A percentile compares a stretch with the other conserved stretches of the same genome.
phyloP scores from a whole-genome alignment of 192 early-diverging fungal species.

The Coemansia sp. region DNA sequence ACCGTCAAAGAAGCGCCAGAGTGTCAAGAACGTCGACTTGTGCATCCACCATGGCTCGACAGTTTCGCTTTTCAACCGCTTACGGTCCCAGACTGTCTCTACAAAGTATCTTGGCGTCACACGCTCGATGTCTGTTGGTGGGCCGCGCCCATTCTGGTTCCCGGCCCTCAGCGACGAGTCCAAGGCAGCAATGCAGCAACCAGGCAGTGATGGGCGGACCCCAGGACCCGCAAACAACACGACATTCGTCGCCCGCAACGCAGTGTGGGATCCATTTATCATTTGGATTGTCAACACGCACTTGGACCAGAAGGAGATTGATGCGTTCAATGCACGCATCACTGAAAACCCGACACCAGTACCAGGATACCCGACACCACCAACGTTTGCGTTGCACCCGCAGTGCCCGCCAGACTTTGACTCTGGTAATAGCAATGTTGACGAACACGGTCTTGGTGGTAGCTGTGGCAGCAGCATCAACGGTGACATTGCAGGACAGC shows the following conservation, averaged over 20 bases:
- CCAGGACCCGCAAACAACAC: conserved; percentile 35
- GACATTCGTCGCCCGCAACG: conserved; percentile 73
- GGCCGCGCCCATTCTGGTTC: conserved; percentile 55
- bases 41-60: conserved; percentile 85
- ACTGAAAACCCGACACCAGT: conserved; percentile 40
- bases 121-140: conserved; percentile 51
- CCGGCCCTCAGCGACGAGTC: conserved; percentile 22
- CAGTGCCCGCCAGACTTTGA: conserved; percentile 52
- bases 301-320: conserved; percentile 55
- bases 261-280: conserved; percentile 85
- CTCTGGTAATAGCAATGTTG: conserved; percentile 13
- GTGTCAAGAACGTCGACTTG: conserved; percentile 77
- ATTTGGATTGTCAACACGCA: conserved; percentile 80
- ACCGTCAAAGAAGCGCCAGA: conserved; percentile 87
- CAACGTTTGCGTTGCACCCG: conserved; percentile 69
- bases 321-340: conserved; percentile 55
- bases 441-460: conserved; percentile 6
- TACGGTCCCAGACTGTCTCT: conserved; percentile 85
- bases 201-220: background rate
- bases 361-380: conserved; percentile 73
- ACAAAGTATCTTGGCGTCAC: conserved; percentile 78
- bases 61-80: conserved; percentile 86
- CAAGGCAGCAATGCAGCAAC: background rate
- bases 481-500: conserved; percentile 17
- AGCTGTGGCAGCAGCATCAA: conserved; percentile 12